A percentile compares a stretch with the other conserved stretches of the same genome.
phyloP scores from a whole-genome alignment of 106 monocot species.

The Dioscorea alata region DNA sequence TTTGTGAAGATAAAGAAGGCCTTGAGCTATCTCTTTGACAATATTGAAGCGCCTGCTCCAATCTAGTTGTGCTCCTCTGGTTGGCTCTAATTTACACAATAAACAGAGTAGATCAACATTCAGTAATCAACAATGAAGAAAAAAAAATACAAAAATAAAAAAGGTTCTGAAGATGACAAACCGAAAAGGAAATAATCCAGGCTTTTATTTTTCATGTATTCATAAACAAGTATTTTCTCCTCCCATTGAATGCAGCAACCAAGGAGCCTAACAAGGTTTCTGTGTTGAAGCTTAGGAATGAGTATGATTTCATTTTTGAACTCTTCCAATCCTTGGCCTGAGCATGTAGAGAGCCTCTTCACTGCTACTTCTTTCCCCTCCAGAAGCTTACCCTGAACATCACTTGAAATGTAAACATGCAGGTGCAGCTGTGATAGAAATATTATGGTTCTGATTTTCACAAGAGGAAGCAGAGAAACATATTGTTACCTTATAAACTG shows the following conservation, averaged over 20 bases:
- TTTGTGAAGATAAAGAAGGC: conserved; percentile 2
- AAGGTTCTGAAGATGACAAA: neutral
- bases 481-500: conserved; percentile 31
- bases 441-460: neutral
- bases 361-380: conserved; percentile 13
- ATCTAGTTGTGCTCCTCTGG: neutral
- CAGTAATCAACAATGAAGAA: too few species aligned
- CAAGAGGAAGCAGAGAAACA: neutral
- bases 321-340: conserved; percentile 12
- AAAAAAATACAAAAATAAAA: too few species aligned
- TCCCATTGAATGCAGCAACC: conserved; percentile 12
- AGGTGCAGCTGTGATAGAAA: neutral
- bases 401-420: neutral
- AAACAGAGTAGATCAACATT: too few species aligned
- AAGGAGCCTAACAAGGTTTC: conserved; percentile 13
- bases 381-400: neutral
- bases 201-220: conserved; percentile 9
- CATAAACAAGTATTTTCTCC: conserved; percentile 9
- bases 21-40: conserved; percentile 11
- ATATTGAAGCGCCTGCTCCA: conserved; percentile 19
- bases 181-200: conserved; percentile 15
- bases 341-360: conserved; percentile 13
- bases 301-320: conserved; percentile 15
- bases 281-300: conserved; percentile 12
- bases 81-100: conserved; percentile 7